Conservation (phyloP, 306 rosid genomes). For the Ormosia emarginata region DNA sequence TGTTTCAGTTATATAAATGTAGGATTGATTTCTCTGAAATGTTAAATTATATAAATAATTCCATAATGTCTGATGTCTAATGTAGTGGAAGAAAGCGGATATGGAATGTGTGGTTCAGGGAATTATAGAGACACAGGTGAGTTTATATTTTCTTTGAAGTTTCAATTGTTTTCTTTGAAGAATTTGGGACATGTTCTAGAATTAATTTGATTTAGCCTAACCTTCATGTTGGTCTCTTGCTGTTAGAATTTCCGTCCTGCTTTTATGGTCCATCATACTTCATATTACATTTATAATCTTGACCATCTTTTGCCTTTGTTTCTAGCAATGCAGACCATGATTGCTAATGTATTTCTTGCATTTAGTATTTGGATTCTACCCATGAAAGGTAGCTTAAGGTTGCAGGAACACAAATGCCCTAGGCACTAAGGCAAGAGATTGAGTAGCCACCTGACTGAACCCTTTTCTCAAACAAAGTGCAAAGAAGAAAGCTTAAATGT, state of each 20-base stretch:
- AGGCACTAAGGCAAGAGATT: not conserved
- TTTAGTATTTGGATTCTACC: not conserved
- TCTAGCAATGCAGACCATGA: not conserved
- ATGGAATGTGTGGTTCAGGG: conserved; percentile 98
- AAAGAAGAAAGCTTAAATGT: not conserved
- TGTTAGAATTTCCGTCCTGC: not conserved
- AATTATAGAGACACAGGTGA: conserved; percentile 85
- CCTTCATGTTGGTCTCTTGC: not conserved
- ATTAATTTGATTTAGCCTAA: not conserved
- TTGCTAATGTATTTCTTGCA: not conserved
- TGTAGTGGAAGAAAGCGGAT: conserved; percentile 3
- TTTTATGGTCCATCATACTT: not conserved
- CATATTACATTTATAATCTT: not conserved
- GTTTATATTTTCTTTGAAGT: not conserved
- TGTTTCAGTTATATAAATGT: not conserved
- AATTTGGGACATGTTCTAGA: not conserved
- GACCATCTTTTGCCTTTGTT: not conserved
- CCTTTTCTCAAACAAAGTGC: not conserved
- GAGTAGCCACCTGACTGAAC: not conserved
- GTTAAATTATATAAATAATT: not conserved
- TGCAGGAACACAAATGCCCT: not conserved
- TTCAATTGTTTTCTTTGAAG: not conserved
- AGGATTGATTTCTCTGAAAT: not conserved
- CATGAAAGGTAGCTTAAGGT: not conserved
- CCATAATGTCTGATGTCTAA: not conserved